These are phyloP conservation scores for Dichotomopilus funicola DNA, from an alignment of 2,329 filamentous ascomycete species.

Conservation along the genomic window DNA sequence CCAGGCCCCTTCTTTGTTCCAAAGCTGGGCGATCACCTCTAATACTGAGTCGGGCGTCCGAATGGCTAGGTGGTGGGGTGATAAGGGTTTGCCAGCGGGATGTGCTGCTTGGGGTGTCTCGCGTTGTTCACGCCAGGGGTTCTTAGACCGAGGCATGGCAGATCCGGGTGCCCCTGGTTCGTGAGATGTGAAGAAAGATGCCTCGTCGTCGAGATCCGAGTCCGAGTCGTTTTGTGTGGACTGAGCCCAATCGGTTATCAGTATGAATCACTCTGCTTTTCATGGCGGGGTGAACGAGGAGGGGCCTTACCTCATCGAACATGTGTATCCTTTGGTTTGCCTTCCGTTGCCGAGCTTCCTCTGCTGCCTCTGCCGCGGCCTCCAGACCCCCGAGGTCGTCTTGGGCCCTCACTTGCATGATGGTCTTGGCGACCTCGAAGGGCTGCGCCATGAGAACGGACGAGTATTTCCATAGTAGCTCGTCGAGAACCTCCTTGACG, in stretches of 20 bases:
- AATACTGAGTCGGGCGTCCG: constrained; percentile 73
- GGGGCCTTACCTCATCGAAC: constrained; percentile 25
- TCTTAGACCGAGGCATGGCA: constrained; percentile 31
- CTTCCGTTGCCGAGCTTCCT: constrained; percentile 28
- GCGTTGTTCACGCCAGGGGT: constrained; percentile 21
- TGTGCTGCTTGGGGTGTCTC: constrained; percentile 31
- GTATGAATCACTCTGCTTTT: not conserved
- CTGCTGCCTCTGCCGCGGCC: constrained; percentile 23
- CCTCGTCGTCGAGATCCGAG: constrained; percentile 73
- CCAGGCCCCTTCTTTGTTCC: constrained; percentile 82
- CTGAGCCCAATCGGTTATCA: not conserved
- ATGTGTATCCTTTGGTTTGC: constrained; percentile 19
- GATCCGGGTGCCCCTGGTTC: constrained; percentile 49
- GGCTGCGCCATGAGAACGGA: constrained; percentile 86
- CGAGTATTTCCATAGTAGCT: constrained; percentile 86
- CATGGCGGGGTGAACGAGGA: constrained; percentile 3
- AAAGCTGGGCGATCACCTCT: constrained; percentile 80
- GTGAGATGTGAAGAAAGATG: constrained; percentile 74
- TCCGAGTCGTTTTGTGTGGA: constrained; percentile 44
- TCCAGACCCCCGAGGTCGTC: constrained; percentile 39
- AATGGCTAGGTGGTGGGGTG: constrained; percentile 60
- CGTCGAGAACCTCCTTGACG: constrained; percentile 70
- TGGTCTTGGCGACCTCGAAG: constrained; percentile 93
- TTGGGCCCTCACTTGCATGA: constrained; percentile 69
- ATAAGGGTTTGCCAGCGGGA: constrained; percentile 31